phyloP scores from a whole-genome alignment of 192 early-diverging fungal species.

The Backusella tarrabulga region DNA sequence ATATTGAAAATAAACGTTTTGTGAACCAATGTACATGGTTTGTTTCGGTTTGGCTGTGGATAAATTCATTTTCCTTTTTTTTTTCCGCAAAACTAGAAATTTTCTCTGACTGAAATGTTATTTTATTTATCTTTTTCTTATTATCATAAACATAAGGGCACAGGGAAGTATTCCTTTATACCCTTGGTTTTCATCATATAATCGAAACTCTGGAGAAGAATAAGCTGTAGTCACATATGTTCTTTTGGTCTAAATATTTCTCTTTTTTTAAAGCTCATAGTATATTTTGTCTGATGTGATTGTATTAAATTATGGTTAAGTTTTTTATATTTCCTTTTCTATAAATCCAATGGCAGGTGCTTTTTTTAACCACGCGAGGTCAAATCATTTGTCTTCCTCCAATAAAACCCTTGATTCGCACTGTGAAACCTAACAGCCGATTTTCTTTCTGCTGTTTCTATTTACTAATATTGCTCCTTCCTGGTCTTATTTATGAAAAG shows the following conservation, averaged over 20 bases:
- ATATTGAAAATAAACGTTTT: conserved; percentile 6
- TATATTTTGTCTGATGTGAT: neutral
- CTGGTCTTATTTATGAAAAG: neutral
- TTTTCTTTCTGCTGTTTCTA: neutral
- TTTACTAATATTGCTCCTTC: neutral
- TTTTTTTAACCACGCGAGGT: conserved; percentile 8
- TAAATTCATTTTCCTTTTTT: conserved; percentile 7
- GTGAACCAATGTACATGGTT: conserved; percentile 11
- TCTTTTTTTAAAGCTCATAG: neutral
- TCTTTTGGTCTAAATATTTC: neutral
- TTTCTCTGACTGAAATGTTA: neutral
- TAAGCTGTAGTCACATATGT: neutral
- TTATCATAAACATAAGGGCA: neutral
- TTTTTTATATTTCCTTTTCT: neutral
- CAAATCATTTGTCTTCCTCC: neutral
- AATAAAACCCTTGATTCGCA: conserved; percentile 5
- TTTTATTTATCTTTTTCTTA: neutral
- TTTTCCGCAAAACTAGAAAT: neutral
- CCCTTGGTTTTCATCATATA: neutral
- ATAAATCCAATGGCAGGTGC: neutral
- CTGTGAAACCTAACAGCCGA: neutral
- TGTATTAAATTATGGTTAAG: neutral
- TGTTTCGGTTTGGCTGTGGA: conserved; percentile 12
- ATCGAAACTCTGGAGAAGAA: neutral
- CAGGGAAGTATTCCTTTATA: neutral